Evolutionary conservation across 2,329 filamentous ascomycete genomes (phyloP), one percentile per base, ranked within the genome.

Genomic region (Aspergillus pseudoviridinutans): DNA sequence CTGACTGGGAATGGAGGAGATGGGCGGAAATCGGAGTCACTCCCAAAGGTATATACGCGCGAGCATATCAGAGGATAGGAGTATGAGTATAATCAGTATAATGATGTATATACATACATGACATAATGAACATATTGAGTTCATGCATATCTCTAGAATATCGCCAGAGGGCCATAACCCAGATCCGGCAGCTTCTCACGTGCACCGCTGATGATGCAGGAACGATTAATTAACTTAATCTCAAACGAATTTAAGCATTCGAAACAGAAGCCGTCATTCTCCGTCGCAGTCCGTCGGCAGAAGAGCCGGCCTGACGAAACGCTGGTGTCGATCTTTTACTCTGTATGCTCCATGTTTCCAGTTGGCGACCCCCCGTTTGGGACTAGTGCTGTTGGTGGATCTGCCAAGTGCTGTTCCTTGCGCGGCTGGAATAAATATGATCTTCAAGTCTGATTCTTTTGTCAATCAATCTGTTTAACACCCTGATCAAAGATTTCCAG

Each of bases 21-120:
- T 35, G 5, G 50, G 12, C 44, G 49, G 9, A 58, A 54, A 28
- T 42, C 49, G n/a, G 44, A 57, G 9, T 54, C 14, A 12, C 14
- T 54, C 20, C 56, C 51, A 12, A 41, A 50, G 27, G 52, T 55
- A n/a, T 46, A 53, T 28, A 51, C 49, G 8, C 41, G 54, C 29
- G 49, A 56, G 46, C 25, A 50, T 29, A 3, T 46, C 32, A 17
- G 32, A 6, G 32, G 6, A 3, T 17, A n/a, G 6, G 10, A 5
- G 32, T 35, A 32, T 12, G 9, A 29, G 25, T 9, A 29, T 29
- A 29, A 29, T 29, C 29, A 14, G 29, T 12, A 12, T 35, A 35
- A 38, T 38, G 32, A 38, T 38, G 32, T 38, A 38, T n/a, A 38
- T 38, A 38, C 4, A 17, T 35, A 10, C 28, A 32, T 32, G 29